Conservation (phyloP, 169 alveolate genomes). For the Cryptosporidium sp. region DNA sequence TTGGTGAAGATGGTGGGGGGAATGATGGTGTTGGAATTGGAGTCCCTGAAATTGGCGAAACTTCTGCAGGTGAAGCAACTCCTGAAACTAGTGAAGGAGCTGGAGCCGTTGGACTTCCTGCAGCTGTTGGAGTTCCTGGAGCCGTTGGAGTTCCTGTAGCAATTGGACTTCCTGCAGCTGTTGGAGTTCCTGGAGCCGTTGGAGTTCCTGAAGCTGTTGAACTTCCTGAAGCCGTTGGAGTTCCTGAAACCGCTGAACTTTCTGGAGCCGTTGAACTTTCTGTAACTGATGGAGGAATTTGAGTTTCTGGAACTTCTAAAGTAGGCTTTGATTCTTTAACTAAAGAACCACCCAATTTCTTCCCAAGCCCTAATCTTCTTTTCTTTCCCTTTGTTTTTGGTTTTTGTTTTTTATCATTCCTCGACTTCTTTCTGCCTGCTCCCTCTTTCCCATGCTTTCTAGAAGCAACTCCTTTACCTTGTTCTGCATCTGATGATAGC, state of each 20-base stretch:
- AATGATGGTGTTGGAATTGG: neutral
- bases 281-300: neutral
- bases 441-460: neutral
- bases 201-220: neutral
- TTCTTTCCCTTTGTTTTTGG: neutral
- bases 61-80: neutral
- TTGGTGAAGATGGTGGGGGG: neutral
- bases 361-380: neutral
- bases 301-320: neutral
- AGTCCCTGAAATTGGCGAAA: no score
- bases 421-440: neutral
- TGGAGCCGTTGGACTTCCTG: neutral
- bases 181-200: neutral
- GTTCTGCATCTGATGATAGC: neutral
- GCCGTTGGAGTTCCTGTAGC: constrained; percentile 12
- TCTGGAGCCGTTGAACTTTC: neutral
- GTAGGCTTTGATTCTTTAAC: neutral
- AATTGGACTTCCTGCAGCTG: neutral
- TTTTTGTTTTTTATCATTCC: no score
- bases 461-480: neutral
- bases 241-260: neutral
- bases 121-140: constrained; percentile 8
- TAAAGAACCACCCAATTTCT: neutral
- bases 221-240: no score
- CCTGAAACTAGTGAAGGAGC: constrained; percentile 16